phyloP scores from a whole-genome alignment of 352 stramenopile species.

The Globisporangium acanthophoron region DNA sequence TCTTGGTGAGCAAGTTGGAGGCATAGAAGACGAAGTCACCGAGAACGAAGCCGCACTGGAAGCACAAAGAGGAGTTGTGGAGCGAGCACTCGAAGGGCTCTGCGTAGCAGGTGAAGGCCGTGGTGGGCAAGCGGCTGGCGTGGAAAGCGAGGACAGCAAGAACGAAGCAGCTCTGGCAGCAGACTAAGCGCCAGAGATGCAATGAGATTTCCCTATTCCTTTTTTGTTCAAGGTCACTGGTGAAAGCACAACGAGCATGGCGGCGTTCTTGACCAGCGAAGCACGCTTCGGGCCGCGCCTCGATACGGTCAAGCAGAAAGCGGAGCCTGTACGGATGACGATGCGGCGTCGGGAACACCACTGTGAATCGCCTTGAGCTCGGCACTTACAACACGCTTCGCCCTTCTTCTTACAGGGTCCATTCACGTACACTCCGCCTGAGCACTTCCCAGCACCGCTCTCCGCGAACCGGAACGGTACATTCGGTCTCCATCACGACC shows the following conservation, averaged over 20 bases:
- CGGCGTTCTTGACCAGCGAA: constrained; percentile 36
- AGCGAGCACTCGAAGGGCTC: no score
- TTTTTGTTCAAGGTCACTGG: no score
- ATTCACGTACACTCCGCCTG: constrained; percentile 30
- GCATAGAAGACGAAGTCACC: not conserved
- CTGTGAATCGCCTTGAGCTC: not conserved
- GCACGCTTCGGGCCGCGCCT: constrained; percentile 45
- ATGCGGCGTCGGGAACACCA: not conserved
- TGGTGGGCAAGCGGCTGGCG: no score
- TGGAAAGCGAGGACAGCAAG: no score
- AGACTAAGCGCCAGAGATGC: no score
- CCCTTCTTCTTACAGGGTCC: constrained; percentile 22
- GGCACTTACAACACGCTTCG: no score
- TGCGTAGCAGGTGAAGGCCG: no score
- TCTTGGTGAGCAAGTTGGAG: no score
- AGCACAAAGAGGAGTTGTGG: not conserved
- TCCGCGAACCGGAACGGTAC: constrained; percentile 21
- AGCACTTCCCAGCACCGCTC: constrained; percentile 15
- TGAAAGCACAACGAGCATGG: constrained; percentile 16
- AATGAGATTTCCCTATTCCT: no score
- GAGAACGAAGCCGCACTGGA: not conserved
- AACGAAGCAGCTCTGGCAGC: no score
- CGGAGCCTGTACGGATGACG: constrained; percentile 30
- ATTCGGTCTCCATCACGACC: constrained; percentile 32
- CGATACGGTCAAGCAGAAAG: constrained; percentile 21